Base-by-base conservation (phyloP, 1,139 yeast species). In the Taiozyma sp. region DNA sequence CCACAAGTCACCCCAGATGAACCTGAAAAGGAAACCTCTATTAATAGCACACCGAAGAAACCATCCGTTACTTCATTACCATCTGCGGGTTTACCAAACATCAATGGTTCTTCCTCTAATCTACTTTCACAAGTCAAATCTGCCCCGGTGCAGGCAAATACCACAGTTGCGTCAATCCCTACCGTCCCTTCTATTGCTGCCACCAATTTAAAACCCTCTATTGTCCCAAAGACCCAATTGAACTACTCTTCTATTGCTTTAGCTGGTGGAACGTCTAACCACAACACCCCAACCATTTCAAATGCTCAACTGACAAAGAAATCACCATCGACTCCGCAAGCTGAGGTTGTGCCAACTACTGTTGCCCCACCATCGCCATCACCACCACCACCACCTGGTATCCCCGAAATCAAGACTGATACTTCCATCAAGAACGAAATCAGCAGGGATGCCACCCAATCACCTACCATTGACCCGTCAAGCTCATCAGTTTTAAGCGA, bases 221-320 rank as follows among this genome's bases (percentile, higher is more conserved):
- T 60, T 22, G 53, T 58, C 9, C 60, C 80, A 11, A 84, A 85
- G 2, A 73, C 78, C 2, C 85, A 80, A 51, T 71, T 85, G 54
- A 84, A 84, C 59, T 85, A 89, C 79, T 79, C 93, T 0, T 77
- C 85, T 1, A 87, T 89, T 1, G 85, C 85, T 3, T 81, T 84
- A 14, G 80, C 80, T 4, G 65, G 68, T 8, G 50, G 50, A 22
- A 29, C 51, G 2, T 51, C 57, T 2, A 47, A 24, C 42, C 34
- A 48, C 41, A 53, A 46, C 46, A 68, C 69, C 4, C 65, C 68
- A 43, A 48, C 60, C 14, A 43, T 52, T 16, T 34, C 47, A 24
- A 28, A n/a, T 41, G 47, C 55, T 11, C 46, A 22, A 39, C 41
- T 43, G n/a, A 22, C 19, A 26, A 19, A 9, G 29, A 39, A 26